Conservation (phyloP, 2,329 filamentous ascomycete species). For the Arthrobotrys sinensis region DNA sequence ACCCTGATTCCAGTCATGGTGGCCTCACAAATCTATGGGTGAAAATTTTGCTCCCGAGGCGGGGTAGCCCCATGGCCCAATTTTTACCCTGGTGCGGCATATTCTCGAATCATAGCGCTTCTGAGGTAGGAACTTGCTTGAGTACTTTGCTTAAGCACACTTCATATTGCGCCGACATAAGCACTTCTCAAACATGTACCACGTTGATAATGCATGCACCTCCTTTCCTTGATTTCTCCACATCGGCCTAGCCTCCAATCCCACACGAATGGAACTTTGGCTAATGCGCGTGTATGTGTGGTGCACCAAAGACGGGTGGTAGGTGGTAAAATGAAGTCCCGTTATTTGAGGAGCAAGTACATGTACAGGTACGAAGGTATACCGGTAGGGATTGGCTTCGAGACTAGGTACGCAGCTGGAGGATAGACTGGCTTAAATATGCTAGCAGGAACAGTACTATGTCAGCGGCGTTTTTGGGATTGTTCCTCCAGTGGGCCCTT, state of each 20-base stretch:
- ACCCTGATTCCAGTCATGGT: conserved; percentile 7
- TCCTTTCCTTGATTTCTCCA: conserved; percentile 23
- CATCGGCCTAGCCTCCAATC: not conserved
- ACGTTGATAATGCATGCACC: conserved; percentile 19
- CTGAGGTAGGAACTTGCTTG: conserved; percentile 4
- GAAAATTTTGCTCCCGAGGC: conserved; percentile 27
- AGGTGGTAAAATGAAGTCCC: not conserved
- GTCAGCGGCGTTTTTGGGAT: conserved; percentile 56
- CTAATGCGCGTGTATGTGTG: conserved; percentile 7
- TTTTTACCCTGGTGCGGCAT: conserved; percentile 27
- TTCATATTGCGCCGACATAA: conserved; percentile 19
- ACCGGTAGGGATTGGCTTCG: not conserved
- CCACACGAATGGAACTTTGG: not conserved
- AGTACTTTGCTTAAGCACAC: conserved; percentile 12
- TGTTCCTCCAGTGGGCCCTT: conserved; percentile 21
- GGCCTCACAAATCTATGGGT: conserved; percentile 11
- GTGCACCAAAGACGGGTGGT: not conserved
- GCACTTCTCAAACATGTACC: conserved; percentile 20
- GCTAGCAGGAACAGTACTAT: conserved; percentile 8
- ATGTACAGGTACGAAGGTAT: not conserved
- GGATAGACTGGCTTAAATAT: not conserved
- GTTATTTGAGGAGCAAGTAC: not conserved
- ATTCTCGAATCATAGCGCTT: conserved; percentile 34
- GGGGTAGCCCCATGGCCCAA: conserved; percentile 10
- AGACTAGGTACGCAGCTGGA: not conserved